Base-by-base conservation (phyloP, 306 rosid genomes). In the Cucurbita maxima region DNA sequence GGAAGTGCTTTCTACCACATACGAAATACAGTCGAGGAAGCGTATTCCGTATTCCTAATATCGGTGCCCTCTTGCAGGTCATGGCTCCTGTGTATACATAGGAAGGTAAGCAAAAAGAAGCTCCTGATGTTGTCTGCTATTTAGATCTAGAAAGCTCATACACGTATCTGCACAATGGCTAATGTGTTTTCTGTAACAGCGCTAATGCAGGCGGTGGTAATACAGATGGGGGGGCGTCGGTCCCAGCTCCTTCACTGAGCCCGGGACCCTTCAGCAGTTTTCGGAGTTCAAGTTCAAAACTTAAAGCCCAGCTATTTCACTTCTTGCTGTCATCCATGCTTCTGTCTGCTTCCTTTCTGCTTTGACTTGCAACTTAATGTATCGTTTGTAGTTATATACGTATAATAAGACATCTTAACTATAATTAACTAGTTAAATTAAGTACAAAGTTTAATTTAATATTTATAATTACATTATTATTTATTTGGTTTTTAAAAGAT, bases 51-150 rank as follows among this genome's bases (percentile, higher is more conserved):
- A 11, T 57, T 25, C 41, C 64, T 61, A 61, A 61, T 37, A 37
- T 61, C 8, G 11, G 47, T 16, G 47, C 25, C 48, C 12, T 61
- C 47, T 82, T 83, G 81, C 90, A 92, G 98, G 98, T 86, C 30
- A 83, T 79, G 98, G 96, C 64, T 79, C 89, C 79, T 92, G 98
- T 75, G 67, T 61, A 81, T 90, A 78, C 81, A 43, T 89, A 0
- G 96, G 96, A 87, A 88, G 96, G 98, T 92, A 71, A 85, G 88
- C 75, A 77, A 77, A 40, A 53, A 53, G 45, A 58, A 20, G 9
- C 15, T 19, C 20, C 58, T 53, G 77, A 22, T 22, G 47, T 16
- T 53, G 34, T 30, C 13, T 43, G 48, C 73, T 22, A 16, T 53
- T 41, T 41, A 75, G 11, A 79, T 69, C 34, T 36, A 52, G 19